phyloP scores from a whole-genome alignment of 208 protist species.

The Crithidia expoeki region DNA sequence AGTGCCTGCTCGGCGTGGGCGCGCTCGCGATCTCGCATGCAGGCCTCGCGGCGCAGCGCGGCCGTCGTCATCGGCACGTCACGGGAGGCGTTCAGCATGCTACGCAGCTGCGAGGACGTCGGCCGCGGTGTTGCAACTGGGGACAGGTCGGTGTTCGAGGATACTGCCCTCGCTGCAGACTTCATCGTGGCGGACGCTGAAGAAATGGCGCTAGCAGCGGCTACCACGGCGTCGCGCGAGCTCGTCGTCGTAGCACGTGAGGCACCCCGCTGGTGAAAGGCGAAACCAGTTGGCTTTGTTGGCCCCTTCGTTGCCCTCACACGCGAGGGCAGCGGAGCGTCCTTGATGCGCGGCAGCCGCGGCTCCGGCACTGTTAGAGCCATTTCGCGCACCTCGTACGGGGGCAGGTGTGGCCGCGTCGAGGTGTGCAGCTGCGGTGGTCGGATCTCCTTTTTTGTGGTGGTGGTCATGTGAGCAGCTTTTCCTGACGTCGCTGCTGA shows the following conservation, averaged over 20 bases:
- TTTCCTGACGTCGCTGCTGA: neutral
- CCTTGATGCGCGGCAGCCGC: slow-evolving; percentile 47
- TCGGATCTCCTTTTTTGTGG: neutral
- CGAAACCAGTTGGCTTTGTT: slow-evolving; percentile 41
- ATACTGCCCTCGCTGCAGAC: neutral
- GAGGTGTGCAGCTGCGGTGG: slow-evolving; percentile 21
- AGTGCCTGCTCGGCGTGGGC: slow-evolving; percentile 44
- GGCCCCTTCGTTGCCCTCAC: slow-evolving; percentile 14
- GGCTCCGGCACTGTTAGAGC: slow-evolving; percentile 64
- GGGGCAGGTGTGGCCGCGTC: slow-evolving; percentile 37
- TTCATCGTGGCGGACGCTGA: neutral
- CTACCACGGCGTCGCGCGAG: neutral
- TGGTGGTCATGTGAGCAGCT: neutral
- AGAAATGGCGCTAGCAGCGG: neutral
- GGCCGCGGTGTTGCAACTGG: neutral
- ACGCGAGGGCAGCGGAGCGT: slow-evolving; percentile 2
- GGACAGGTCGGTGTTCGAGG: neutral
- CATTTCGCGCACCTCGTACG: slow-evolving; percentile 81
- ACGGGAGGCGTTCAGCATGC: slow-evolving; percentile 42
- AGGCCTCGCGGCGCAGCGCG: slow-evolving; percentile 64
- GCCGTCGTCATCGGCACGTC: slow-evolving; percentile 53
- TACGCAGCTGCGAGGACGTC: slow-evolving; percentile 30
- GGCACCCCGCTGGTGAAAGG: slow-evolving; percentile 31
- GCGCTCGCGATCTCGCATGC: slow-evolving; percentile 43
- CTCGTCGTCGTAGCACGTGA: neutral